These are phyloP conservation scores for Mortierella sp. DNA, from an alignment of 371 early-diverging fungal genomes.

Conservation along the genomic window DNA sequence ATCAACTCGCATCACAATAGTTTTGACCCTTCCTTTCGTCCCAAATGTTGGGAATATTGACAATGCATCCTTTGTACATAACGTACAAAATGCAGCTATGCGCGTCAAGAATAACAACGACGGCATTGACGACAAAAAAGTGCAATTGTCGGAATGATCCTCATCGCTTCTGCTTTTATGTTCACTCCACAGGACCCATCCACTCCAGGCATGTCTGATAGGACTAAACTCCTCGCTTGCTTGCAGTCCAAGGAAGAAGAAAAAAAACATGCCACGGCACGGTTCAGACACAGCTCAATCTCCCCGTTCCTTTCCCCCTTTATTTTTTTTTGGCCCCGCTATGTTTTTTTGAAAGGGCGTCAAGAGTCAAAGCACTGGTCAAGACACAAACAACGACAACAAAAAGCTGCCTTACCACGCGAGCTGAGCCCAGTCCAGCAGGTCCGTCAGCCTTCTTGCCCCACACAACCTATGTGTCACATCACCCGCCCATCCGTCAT, in stretches of 20 bases:
- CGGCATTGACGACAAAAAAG: too few species aligned
- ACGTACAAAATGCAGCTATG: too few species aligned
- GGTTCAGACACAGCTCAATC: not conserved
- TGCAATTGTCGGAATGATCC: too few species aligned
- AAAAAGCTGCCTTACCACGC: not conserved
- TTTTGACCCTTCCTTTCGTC: too few species aligned
- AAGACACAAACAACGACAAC: not conserved
- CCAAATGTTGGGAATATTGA: too few species aligned
- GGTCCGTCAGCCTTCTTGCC: not conserved
- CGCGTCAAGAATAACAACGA: too few species aligned
- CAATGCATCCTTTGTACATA: too few species aligned
- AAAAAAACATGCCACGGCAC: not conserved
- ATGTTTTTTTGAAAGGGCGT: not conserved
- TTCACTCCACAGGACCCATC: too few species aligned
- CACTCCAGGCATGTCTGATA: too few species aligned
- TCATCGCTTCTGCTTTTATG: too few species aligned
- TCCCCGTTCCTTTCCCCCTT: not conserved
- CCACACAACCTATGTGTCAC: not conserved
- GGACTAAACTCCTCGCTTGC: not conserved
- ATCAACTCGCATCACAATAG: too few species aligned
- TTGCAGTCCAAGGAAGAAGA: not conserved
- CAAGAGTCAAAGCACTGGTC: not conserved
- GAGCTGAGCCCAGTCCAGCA: not conserved
- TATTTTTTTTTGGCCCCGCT: not conserved
- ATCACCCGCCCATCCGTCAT: too few species aligned